Percentiles rank a stretch among this genome's conserved stretches.
Evolutionary conservation across 257 asterid genomes (phyloP).

Genomic region (Solanum tarijense): DNA sequence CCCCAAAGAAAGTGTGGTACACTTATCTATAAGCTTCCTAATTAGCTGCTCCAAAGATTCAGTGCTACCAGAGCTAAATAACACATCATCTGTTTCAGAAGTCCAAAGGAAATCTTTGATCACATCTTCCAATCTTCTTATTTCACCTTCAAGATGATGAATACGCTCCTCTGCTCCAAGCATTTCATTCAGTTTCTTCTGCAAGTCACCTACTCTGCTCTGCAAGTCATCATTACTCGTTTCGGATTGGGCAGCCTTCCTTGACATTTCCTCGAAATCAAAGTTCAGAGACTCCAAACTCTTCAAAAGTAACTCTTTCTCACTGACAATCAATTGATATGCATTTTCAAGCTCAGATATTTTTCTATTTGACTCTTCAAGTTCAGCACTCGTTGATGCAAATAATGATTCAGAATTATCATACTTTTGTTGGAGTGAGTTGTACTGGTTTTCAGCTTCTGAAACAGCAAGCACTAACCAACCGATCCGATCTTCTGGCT

Average conservation of each 20-base stretch:
- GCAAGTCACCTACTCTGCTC: conserved; percentile 39
- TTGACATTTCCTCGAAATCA: conserved; percentile 32
- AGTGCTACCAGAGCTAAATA: conserved; percentile 35
- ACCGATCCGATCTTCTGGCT: conserved; percentile 77
- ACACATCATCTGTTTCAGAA: conserved; percentile 34
- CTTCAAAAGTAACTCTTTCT: conserved; percentile 53
- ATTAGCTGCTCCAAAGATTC: conserved; percentile 47
- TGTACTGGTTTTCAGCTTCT: conserved; percentile 52
- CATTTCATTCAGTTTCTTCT: conserved; percentile 39
- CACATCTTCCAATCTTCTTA: conserved; percentile 51
- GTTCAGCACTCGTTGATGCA: conserved; percentile 46
- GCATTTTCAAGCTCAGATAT: conserved; percentile 52
- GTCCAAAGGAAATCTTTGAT: conserved; percentile 50
- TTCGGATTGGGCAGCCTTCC: conserved; percentile 28
- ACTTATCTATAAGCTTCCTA: conserved; percentile 51
- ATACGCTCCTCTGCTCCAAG: conserved; percentile 44
- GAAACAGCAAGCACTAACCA: conserved; percentile 67
- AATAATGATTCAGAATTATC: conserved; percentile 45
- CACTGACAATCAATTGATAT: conserved; percentile 38
- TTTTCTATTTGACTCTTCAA: conserved; percentile 54
- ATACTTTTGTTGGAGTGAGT: conserved; percentile 71
- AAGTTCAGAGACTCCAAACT: conserved; percentile 44
- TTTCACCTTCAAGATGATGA: conserved; percentile 32
- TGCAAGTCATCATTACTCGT: conserved; percentile 35
- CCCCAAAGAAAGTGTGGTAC: conserved; percentile 27